These are phyloP conservation scores for Dittrichia graveolens DNA, from an alignment of 129 eudicot species.

Conservation along the genomic window DNA sequence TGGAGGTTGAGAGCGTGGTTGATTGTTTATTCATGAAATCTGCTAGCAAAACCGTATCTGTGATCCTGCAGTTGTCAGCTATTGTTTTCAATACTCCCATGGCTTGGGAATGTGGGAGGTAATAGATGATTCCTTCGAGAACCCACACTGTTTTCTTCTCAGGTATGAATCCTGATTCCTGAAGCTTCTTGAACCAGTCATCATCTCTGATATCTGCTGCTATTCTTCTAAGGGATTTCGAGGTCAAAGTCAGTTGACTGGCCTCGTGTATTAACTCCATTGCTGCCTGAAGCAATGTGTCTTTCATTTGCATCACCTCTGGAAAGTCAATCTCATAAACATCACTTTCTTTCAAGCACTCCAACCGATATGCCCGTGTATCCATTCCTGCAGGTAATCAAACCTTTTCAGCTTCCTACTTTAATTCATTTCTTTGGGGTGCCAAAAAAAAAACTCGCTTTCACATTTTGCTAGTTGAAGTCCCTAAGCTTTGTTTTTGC, in stretches of 20 bases:
- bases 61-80: constrained; percentile 65
- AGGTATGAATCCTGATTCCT: constrained; percentile 72
- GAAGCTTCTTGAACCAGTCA: constrained; percentile 89
- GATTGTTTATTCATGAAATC: constrained; percentile 98
- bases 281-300: constrained; percentile 73
- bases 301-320: constrained; percentile 82
- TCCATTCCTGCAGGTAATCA: constrained; percentile 89
- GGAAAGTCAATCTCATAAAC: constrained; percentile 91
- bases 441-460: too few species aligned
- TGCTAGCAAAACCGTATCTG: constrained; percentile 79
- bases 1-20: constrained; percentile 60
- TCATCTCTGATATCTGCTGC: constrained; percentile 74
- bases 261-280: constrained; percentile 43
- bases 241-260: constrained; percentile 49
- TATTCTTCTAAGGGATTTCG: constrained; percentile 75
- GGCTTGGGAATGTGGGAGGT: constrained; percentile 74
- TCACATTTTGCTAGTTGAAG: neutral
- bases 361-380: constrained; percentile 80
- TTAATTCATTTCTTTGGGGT: too few species aligned
- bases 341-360: constrained; percentile 70
- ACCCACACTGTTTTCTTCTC: constrained; percentile 85
- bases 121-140: constrained; percentile 91
- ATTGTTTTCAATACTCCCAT: constrained; percentile 73
- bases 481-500: neutral
- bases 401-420: neutral